Evolutionary conservation across 2,329 filamentous ascomycete species (phyloP).

Genomic region (Epichloe sylvatica): DNA sequence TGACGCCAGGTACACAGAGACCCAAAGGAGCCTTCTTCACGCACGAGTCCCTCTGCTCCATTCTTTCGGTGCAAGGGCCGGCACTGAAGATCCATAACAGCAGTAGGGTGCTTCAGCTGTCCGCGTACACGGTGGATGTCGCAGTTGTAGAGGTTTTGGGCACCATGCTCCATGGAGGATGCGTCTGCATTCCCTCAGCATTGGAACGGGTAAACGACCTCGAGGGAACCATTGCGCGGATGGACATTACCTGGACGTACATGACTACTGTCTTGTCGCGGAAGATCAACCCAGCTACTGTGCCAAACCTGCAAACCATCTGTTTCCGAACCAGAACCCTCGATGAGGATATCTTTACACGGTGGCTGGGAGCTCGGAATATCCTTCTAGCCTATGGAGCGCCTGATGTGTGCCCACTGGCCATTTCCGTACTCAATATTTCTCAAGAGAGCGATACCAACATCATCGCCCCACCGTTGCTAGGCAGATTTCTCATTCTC

Average conservation of each 20-base stretch:
- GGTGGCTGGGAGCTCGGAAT: slow-evolving; percentile 31
- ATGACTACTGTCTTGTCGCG: slow-evolving; percentile 46
- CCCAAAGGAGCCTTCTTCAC: slow-evolving; percentile 49
- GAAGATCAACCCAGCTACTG: slow-evolving; percentile 22
- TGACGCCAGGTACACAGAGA: slow-evolving; percentile 35
- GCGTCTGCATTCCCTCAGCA: slow-evolving; percentile 42
- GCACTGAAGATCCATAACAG: slow-evolving; percentile 33
- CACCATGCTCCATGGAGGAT: slow-evolving; percentile 41
- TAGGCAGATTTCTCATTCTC: slow-evolving; percentile 38
- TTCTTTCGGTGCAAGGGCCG: slow-evolving; percentile 35
- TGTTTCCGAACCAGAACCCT: slow-evolving; percentile 36
- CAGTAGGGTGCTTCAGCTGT: slow-evolving; percentile 44
- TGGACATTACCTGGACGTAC: slow-evolving; percentile 38
- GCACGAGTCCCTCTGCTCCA: slow-evolving; percentile 43
- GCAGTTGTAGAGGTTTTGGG: slow-evolving; percentile 37
- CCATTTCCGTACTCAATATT: slow-evolving; percentile 34
- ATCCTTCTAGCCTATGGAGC: slow-evolving; percentile 38
- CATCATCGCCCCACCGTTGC: slow-evolving; percentile 33
- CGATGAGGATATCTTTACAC: slow-evolving; percentile 32
- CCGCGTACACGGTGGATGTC: slow-evolving; percentile 39
- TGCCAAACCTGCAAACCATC: slow-evolving; percentile 26
- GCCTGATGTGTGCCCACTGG: slow-evolving; percentile 36
- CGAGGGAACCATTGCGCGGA: slow-evolving; percentile 32
- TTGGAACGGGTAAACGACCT: slow-evolving; percentile 36
- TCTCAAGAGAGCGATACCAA: slow-evolving; percentile 21